Percentiles rank a stretch among this genome's conserved stretches.
phyloP scores from a whole-genome alignment of 208 protist genomes.

The Leptomonas seymouri region DNA sequence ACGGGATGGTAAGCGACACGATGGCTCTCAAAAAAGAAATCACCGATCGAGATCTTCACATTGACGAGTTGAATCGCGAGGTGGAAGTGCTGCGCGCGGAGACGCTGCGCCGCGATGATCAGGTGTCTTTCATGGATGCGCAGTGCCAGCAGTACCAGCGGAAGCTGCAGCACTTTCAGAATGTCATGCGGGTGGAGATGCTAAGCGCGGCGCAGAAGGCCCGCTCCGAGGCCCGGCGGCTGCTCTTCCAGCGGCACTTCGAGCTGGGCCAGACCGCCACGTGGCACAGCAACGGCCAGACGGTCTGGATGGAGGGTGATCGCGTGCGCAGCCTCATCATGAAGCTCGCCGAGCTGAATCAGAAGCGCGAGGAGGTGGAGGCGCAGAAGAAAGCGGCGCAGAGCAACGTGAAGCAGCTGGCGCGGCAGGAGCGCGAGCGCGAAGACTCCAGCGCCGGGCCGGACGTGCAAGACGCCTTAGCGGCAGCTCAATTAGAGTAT shows the following conservation, averaged over 20 bases:
- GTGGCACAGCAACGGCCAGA: conserved; percentile 50
- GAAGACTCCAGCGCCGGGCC: conserved; percentile 48
- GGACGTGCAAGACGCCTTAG: conserved; percentile 42
- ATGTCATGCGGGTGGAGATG: conserved; percentile 63
- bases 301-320: conserved; percentile 82
- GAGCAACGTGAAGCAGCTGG: conserved; percentile 52
- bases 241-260: conserved; percentile 69
- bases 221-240: conserved; percentile 53
- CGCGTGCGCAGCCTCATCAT: conserved; percentile 46
- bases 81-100: conserved; percentile 30
- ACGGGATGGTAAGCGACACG: conserved; percentile 62
- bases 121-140: conserved; percentile 29
- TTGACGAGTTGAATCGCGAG: conserved; percentile 52
- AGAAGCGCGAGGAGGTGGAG: conserved; percentile 55
- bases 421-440: conserved; percentile 51
- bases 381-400: conserved; percentile 59
- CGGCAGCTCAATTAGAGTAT: conserved; percentile 56
- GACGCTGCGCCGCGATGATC: conserved; percentile 34
- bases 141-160: conserved; percentile 29
- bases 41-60: conserved; percentile 47
- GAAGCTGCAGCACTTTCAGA: conserved; percentile 47
- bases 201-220: conserved; percentile 39
- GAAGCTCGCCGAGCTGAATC: conserved; percentile 44
- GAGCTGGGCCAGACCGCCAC: conserved; percentile 77
- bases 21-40: conserved; percentile 61